Base-by-base conservation (phyloP, 441 rosid species). In the Capsella rubella region DNA sequence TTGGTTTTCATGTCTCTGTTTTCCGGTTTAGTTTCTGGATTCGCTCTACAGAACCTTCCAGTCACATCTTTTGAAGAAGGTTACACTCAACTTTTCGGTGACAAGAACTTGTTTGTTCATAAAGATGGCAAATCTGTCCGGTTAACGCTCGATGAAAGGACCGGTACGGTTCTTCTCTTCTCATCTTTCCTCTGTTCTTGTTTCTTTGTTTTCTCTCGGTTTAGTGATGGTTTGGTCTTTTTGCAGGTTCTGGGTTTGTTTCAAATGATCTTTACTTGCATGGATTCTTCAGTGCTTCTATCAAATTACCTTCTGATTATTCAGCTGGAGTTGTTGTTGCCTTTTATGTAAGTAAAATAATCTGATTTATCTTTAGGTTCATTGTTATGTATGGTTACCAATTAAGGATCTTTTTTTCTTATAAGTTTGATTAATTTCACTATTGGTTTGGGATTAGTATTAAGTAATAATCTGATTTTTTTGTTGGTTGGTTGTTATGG, bases 271-370 rank as follows among this genome's bases (percentile, higher is more conserved):
- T 93, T n/a, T 95, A 95, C 80, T 85, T 90, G 43, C 97, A 90
- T 78, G 99, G 99, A 1, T 87, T 87, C 79, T 95, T 95, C 88
- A 93, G 98, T 79, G 95, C 97, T 72, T 89, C 95, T n/a, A 87
- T 95, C 39, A 95, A 91, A 83, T 76, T 95, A 78, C 99, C 99
- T 79, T 83, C 96, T 55, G 99, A 95, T 90, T 95, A 95, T 72
- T 91, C 99, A 67, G 99, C 98, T 72, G 99, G 99, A 35, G 97
- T 95, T 75, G 98, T 95, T 79, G 95, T 95, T 73, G 99, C 99
- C 9, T 95, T 95, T 75, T 95, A 95, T 80, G 99, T 95, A 78
- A 90, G 98, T 81, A 5, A 7, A 4, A 27, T 15, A 55, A 2
- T 52, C 5, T 21, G 4, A 49, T 31, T 51, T 53, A 13, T 5